Conservation (phyloP, 805 yeast genomes). For the Danielozyma ontarioensis region DNA sequence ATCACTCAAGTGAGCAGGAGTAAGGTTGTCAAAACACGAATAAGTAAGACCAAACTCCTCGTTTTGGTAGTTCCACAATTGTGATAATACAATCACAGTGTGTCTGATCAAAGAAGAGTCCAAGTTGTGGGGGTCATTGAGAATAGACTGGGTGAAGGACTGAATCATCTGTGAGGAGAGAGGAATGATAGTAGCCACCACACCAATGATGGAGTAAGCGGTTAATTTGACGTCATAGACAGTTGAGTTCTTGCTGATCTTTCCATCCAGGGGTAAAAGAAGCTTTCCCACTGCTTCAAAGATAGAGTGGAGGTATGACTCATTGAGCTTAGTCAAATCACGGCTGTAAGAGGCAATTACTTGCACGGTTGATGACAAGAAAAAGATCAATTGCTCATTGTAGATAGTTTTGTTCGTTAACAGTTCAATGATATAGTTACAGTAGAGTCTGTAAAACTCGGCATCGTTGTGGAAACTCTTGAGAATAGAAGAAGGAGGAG, state of each 20-base stretch:
- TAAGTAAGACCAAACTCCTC: constrained; percentile 9
- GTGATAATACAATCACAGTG: constrained; percentile 36
- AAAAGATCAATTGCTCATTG: constrained; percentile 71
- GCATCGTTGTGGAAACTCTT: constrained; percentile 66
- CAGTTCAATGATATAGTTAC: constrained; percentile 46
- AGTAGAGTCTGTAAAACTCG: constrained; percentile 62
- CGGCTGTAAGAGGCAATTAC: constrained; percentile 59
- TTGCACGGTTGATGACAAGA: constrained; percentile 66
- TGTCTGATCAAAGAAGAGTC: constrained; percentile 18
- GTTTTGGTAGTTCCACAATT: constrained; percentile 29
- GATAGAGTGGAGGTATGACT: constrained; percentile 47
- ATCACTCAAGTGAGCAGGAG: constrained; percentile 3
- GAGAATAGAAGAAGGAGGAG: constrained; percentile 64
- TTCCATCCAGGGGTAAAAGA: constrained; percentile 23
- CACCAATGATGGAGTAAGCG: constrained; percentile 77
- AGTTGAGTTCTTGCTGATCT: constrained; percentile 11
- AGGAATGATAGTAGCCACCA: constrained; percentile 68
- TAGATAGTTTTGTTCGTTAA: constrained; percentile 54
- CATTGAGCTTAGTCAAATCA: constrained; percentile 39
- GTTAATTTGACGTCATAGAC: constrained; percentile 65
- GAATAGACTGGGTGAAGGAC: constrained; percentile 29
- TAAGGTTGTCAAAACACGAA: constrained; percentile 15
- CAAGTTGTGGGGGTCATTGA: constrained; percentile 20
- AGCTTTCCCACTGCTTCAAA: constrained; percentile 57
- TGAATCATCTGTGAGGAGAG: constrained; percentile 32